phyloP scores from a whole-genome alignment of 2,329 filamentous ascomycete species.

The Tolypocladium amazonense region DNA sequence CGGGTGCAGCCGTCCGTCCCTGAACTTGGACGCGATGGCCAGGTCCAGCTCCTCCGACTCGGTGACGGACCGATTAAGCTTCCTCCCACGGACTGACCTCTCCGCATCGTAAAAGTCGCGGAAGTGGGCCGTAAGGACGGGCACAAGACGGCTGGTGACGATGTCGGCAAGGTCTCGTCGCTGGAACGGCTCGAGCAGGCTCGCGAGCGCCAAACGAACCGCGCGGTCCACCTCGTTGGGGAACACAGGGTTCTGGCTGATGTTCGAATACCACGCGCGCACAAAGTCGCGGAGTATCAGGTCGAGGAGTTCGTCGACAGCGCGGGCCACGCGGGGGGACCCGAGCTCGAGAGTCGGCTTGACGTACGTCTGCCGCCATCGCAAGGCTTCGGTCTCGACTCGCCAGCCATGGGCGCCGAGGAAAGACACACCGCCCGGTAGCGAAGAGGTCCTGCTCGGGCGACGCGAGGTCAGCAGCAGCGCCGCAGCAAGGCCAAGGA shows the following conservation, averaged over 20 bases:
- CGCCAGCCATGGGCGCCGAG: constrained; percentile 55
- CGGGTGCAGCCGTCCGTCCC: constrained; percentile 76
- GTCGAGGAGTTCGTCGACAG: constrained; percentile 68
- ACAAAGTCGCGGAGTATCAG: constrained; percentile 77
- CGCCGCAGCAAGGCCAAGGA: constrained; percentile 43
- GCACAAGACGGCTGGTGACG: constrained; percentile 71
- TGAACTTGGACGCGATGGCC: constrained; percentile 91
- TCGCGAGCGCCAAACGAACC: constrained; percentile 61
- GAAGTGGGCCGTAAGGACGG: constrained; percentile 79
- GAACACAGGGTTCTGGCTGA: constrained; percentile 73
- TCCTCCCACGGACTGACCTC: constrained; percentile 71
- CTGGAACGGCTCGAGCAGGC: constrained; percentile 60
- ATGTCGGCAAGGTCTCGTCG: constrained; percentile 76
- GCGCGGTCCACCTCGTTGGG: constrained; percentile 76
- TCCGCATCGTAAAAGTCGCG: constrained; percentile 88
- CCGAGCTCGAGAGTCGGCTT: constrained; percentile 62
- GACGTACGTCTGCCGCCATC: constrained; percentile 55
- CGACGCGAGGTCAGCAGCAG: constrained; percentile 44
- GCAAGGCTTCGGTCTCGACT: constrained; percentile 57
- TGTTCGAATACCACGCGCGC: constrained; percentile 76
- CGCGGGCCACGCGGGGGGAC: constrained; percentile 67
- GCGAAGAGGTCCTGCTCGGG: constrained; percentile 22
- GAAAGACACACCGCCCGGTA: constrained; percentile 45
- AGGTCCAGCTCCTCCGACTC: constrained; percentile 94
- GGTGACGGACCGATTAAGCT: constrained; percentile 80